Percentiles rank a stretch among this genome's conserved stretches.
Conservation (phyloP, 164 flowering plant genomes). For the Aristolochia contorta region DNA sequence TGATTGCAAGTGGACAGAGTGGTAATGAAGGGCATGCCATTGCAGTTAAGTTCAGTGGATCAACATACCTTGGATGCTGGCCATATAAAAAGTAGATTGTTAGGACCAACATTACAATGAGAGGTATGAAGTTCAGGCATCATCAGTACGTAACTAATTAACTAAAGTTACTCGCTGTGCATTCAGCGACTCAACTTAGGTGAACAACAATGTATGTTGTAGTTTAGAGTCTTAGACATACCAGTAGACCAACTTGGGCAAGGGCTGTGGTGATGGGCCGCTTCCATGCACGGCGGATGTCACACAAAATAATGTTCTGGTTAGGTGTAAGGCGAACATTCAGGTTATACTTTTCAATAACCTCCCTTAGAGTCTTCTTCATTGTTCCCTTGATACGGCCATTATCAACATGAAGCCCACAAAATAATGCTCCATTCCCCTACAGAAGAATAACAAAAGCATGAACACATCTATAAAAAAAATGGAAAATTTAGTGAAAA, state of each 20-base stretch:
- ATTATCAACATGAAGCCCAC: constrained; percentile 94
- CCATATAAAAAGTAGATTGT: neutral
- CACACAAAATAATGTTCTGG: constrained; percentile 85
- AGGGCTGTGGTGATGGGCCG: constrained; percentile 72
- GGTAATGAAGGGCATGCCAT: constrained; percentile 99
- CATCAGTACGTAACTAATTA: neutral
- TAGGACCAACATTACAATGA: constrained; percentile 10
- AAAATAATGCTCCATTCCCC: constrained; percentile 81
- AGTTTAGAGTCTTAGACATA: constrained; percentile 16
- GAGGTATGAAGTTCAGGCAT: neutral
- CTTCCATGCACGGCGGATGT: constrained; percentile 66
- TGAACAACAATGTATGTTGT: neutral
- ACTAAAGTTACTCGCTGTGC: neutral
- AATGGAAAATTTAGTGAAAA: neutral
- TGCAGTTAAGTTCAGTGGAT: constrained; percentile 86
- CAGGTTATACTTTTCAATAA: constrained; percentile 79
- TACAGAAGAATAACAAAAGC: constrained; percentile 13
- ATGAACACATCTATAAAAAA: neutral
- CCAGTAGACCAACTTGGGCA: constrained; percentile 92
- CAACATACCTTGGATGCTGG: constrained; percentile 75
- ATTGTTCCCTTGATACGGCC: constrained; percentile 82
- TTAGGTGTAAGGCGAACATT: constrained; percentile 88
- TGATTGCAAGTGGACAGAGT: constrained; percentile 87
- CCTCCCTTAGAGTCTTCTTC: constrained; percentile 79
- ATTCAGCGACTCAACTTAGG: neutral